Evolutionary conservation across 2,329 filamentous ascomycete species (phyloP).

Genomic region (Trichothecium sympodiale): DNA sequence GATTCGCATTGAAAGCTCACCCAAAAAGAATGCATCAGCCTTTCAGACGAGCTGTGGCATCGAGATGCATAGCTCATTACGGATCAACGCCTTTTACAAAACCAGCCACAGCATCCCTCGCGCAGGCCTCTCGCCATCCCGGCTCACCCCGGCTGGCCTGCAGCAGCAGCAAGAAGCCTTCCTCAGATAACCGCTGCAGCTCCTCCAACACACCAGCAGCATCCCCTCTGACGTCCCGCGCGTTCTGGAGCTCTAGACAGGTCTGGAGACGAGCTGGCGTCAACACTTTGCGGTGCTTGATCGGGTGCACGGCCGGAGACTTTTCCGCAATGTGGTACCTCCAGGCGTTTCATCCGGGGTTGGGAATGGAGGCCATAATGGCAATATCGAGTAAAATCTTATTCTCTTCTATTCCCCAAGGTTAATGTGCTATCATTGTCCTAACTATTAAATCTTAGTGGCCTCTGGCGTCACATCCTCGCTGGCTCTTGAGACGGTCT

Average conservation of each 20-base stretch:
- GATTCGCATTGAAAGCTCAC: no score
- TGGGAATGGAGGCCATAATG: slow-evolving; percentile 39
- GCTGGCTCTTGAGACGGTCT: slow-evolving; percentile 37
- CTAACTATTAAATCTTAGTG: slow-evolving; percentile 23
- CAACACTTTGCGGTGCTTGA: slow-evolving; percentile 43
- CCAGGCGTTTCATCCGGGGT: slow-evolving; percentile 32
- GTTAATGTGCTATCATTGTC: no score
- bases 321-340: slow-evolving; percentile 45
- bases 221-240: no score
- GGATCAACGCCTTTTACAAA: no score
- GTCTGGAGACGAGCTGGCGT: slow-evolving; percentile 38
- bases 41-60: no score
- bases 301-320: slow-evolving; percentile 44
- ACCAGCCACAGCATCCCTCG: no score
- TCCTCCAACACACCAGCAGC: not conserved
- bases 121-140: no score
- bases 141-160: no score
- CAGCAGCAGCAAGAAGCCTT: no score
- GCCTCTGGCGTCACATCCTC: slow-evolving; percentile 38
- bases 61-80: no score
- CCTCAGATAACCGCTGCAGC: not conserved
- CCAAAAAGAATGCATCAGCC: no score
- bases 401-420: no score
- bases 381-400: slow-evolving; percentile 37
- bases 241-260: slow-evolving; percentile 20